Evolutionary conservation across 1,139 yeast species (phyloP), one percentile per base, ranked within the genome.

Genomic region (Pichia sp.): DNA sequence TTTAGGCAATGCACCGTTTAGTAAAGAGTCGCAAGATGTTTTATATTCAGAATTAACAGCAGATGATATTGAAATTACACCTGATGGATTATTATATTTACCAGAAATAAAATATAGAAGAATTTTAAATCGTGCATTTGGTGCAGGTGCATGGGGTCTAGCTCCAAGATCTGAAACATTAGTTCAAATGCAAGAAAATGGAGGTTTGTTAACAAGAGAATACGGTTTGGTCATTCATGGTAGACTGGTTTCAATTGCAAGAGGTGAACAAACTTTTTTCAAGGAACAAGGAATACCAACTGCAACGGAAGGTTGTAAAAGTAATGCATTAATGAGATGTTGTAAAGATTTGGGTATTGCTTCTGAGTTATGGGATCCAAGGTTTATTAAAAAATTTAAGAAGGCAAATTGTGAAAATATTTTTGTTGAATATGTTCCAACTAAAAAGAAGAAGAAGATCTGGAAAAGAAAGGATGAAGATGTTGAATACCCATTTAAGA

Each of bases 101-200:
- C 99, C 99, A 0, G 99, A 93, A 68, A 93, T 93, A 69, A 90
- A 91, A 66, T 93, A 93, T 67, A 80, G 99, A 57, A 78, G 99
- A 47, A 85, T 90, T 36, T 71, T 93, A 60, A 91, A 91, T 69
- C 76, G 77, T 42, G 95, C 98, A 0, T 91, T 93, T 73, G 99
- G 99, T 2, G 97, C 99, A 3, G 99, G 99, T 28, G 98, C 96
- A 1, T 93, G 99, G 99, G 99, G 99, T 0, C 73, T 93, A 54
- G 96, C 95, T 0, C 98, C 99, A 11, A 73, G 99, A 53, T 85
- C 96, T 0, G 95, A 87, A 59, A 85, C 96, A 0, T 72, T 80
- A 50, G 81, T 93, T 31, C 73, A 72, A 55, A 71, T 74, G 36
- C 75, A 72, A 50, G 71, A 81, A 19, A 75, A 80, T n/a, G 70